Evolutionary conservation across 495 filamentous ascomycete genomes (phyloP).

Genomic region (Neurospora sp.): DNA sequence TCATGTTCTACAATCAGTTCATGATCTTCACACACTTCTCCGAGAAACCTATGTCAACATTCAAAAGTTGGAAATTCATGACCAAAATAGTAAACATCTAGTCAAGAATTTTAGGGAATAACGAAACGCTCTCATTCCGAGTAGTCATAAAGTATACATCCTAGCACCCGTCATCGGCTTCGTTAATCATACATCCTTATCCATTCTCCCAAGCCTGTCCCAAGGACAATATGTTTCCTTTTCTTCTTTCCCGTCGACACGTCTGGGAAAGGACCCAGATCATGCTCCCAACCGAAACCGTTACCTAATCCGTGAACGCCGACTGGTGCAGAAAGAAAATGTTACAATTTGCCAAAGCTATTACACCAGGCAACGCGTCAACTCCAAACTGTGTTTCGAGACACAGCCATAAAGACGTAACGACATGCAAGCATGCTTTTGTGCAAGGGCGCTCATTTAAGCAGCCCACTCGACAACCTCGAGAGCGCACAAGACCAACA

Average conservation of each 20-base stretch:
- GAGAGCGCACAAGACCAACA: conserved; percentile 83
- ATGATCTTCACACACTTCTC: neutral
- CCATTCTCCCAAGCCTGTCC: neutral
- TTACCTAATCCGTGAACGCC: neutral
- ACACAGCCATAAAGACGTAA: neutral
- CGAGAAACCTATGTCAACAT: neutral
- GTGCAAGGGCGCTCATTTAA: neutral
- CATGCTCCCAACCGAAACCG: neutral
- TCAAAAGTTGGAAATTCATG: neutral
- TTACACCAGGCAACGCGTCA: neutral
- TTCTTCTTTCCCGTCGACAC: neutral
- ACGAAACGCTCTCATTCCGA: neutral
- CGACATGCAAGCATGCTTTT: neutral
- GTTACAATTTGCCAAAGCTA: neutral
- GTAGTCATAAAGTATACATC: neutral
- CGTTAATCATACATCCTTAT: neutral
- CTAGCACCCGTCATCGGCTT: neutral
- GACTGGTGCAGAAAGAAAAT: neutral
- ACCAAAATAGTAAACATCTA: neutral
- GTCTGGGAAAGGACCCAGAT: too few relatives aligned
- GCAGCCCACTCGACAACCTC: conserved; percentile 87
- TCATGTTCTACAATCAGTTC: neutral
- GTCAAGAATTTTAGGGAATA: neutral
- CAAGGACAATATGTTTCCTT: neutral
- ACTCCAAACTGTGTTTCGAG: neutral